Base-by-base conservation (phyloP, 306 rosid genomes). In the Cucumis hystrix region DNA sequence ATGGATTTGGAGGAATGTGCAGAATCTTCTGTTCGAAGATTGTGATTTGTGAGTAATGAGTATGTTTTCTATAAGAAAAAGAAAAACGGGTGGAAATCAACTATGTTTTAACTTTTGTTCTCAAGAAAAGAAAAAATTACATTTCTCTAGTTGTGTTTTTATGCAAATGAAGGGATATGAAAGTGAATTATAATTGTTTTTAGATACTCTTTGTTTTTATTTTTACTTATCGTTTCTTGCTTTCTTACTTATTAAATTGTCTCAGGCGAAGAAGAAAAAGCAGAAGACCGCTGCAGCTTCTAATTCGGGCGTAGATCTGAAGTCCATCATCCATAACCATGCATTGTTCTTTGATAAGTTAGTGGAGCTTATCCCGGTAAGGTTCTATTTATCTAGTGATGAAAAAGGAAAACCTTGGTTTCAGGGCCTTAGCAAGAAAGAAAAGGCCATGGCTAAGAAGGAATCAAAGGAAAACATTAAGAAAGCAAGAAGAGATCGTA, bases 331-430 rank as follows among this genome's bases (percentile, higher is more conserved):
- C 55, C 89, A 82, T 52, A 78, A 89, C 60, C 88, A 94, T 79
- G 77, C 88, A 3, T 73, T 83, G 15, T 92, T 90, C 85, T 90
- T 94, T 35, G 96, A 94, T 82, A 90, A 87, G 86, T 77, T 94
- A 76, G 82, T 92, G 79, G 93, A 91, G 79, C 87, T 94, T 69
- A 90, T 94, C 47, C 98, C 95, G 3, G 96, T 93, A 2, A 91
- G 83, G 84, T 94, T 94, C 84, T 91, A 91, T 78, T 76, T 94
- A 20, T 79, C 94, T 11, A 76, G 14, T 54, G 91, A 88, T 33
- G 91, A 83, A 7, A 81, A 78, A 8, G 98, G 87, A 10, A 94
- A 84, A 78, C 91, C 96, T 6, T 94, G 96, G 96, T 88, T 90
- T 85, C 92, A 90, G 82, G 98, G 96, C 79, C 90, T 90, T 15